These are phyloP conservation scores for Apophysomyces elegans DNA, from an alignment of 371 early-diverging fungal species.

Conservation along the genomic window DNA sequence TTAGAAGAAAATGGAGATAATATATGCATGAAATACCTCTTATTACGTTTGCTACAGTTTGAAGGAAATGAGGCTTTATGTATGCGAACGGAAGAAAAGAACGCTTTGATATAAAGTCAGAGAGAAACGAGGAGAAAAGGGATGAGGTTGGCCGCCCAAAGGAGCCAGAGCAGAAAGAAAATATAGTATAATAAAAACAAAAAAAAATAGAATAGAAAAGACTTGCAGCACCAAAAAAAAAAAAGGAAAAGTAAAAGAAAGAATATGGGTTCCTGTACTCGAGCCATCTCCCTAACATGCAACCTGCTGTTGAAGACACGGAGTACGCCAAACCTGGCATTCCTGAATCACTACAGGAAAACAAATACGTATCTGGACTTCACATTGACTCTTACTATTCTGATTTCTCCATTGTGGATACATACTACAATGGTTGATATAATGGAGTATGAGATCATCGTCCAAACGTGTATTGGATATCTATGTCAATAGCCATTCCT, in stretches of 20 bases:
- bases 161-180: background rate
- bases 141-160: background rate
- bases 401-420: too few species aligned
- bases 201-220: background rate
- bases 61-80: background rate
- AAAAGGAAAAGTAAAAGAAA: slow-evolving; percentile 3
- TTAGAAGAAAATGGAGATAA: background rate
- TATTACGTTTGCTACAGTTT: background rate
- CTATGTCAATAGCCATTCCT: background rate
- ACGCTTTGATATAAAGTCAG: slow-evolving; percentile 4
- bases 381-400: too few species aligned
- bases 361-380: background rate
- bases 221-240: background rate
- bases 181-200: background rate
- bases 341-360: background rate
- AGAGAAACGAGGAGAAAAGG: slow-evolving; percentile 1
- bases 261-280: slow-evolving; percentile 2
- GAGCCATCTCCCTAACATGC: slow-evolving; percentile 3
- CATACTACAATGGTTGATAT: too few species aligned
- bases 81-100: background rate
- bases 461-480: too few species aligned
- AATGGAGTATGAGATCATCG: too few species aligned
- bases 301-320: slow-evolving; percentile 1
- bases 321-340: background rate
- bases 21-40: background rate